Evolutionary conservation across 768 basidiomycete species (phyloP), one percentile per base, ranked within the genome.

Genomic region (Sarcomyxa edulis): DNA sequence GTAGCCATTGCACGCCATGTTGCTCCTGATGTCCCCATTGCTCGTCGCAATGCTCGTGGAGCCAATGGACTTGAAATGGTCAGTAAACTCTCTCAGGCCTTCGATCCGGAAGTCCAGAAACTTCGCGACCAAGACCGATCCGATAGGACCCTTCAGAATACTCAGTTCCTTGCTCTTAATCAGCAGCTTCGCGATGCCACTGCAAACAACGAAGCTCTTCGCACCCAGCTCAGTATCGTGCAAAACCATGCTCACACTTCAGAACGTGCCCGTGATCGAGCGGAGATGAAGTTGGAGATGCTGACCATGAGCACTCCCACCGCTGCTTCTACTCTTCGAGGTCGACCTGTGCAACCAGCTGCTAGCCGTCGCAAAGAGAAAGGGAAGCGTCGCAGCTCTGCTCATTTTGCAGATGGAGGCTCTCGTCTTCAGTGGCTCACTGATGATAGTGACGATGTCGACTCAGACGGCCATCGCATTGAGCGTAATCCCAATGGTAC

Each of bases 101-200:
- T 60, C 30, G 54, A 63, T 42, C 61, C 56, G 11, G 35, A 38
- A 4, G 44, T 49, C 11, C 53, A 52, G 15, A 20, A 32, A 15
- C 40, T 34, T 4, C 47, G 40, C 7, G 56, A 62, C 37, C 51
- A 53, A 8, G 48, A 56, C 8, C 42, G 46, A 15, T 37, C 53
- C 6, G 35, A 38, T n/a, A 40, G 27, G 7, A 46, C 53, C 6
- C 35, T 61, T 26, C 50, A 54, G 15, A 53, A 38, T 30, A 51
- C 49, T 0, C 59, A 63, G 26, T 22, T 53, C 8, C 34, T 56
- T 15, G 46, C 47, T 6, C 26, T 58, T 12, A 44, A 46, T 2
- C 47, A 53, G 20, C 58, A 61, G 37, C 49, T 61, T 15, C 42
- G 48, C n/a, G 53, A 60, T 28, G 11, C 47, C 6, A 49, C 55